Evolutionary conservation across 371 early-diverging fungal genomes (phyloP).

Genomic region (Lichtheimia ramosa): DNA sequence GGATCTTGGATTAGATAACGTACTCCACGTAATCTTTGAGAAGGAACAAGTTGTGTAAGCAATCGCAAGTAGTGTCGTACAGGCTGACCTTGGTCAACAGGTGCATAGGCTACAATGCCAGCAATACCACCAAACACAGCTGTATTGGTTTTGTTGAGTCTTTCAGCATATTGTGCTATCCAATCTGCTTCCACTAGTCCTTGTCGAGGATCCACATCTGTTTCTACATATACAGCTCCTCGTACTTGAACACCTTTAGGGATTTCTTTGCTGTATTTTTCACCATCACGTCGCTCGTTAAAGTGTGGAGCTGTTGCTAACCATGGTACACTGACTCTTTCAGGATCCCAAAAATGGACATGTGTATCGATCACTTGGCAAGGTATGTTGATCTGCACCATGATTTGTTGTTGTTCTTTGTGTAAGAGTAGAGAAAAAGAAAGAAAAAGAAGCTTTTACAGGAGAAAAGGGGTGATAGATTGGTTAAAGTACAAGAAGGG

Average conservation of each 20-base stretch:
- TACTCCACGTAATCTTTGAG: constrained; percentile 28
- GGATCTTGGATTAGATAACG: constrained; percentile 42
- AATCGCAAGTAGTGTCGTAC: constrained; percentile 28
- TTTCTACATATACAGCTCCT: constrained; percentile 24
- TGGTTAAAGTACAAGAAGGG: background rate
- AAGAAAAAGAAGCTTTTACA: background rate
- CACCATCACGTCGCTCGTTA: constrained; percentile 22
- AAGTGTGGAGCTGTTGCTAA: constrained; percentile 14
- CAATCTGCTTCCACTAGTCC: constrained; percentile 44
- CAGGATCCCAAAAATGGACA: constrained; percentile 48
- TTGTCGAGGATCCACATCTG: constrained; percentile 28
- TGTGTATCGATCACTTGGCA: constrained; percentile 29
- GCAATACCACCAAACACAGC: constrained; percentile 35
- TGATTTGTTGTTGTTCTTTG: background rate
- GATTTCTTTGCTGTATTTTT: constrained; percentile 6
- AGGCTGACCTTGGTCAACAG: constrained; percentile 37
- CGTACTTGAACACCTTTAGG: constrained; percentile 3
- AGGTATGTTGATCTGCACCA: constrained; percentile 2
- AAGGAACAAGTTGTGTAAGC: constrained; percentile 21
- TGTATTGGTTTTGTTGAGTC: constrained; percentile 5
- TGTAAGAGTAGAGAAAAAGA: background rate
- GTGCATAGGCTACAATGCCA: constrained; percentile 47
- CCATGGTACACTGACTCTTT: constrained; percentile 34
- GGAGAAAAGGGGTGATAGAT: background rate
- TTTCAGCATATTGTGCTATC: constrained; percentile 31